phyloP scores from a whole-genome alignment of 78 protist genomes.

The Blattamonas nauphoetae region DNA sequence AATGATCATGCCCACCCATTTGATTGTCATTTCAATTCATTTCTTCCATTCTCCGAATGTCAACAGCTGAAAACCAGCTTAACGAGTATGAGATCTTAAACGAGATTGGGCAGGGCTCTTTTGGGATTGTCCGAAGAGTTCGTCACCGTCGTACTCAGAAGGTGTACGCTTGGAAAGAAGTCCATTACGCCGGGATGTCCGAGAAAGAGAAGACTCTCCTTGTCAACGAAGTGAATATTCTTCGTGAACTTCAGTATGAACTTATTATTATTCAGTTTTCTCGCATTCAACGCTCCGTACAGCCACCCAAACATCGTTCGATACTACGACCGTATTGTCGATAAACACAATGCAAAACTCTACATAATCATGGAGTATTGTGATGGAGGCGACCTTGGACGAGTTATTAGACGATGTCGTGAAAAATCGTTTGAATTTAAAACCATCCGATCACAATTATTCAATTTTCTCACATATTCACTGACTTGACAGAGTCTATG shows the following conservation, averaged over 20 bases:
- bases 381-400: conserved; percentile 77
- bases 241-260: conserved; percentile 42
- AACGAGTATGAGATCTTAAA: conserved; percentile 36
- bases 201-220: conserved; percentile 68
- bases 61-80: too few species aligned
- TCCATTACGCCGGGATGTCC: conserved; percentile 61
- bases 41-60: too few species aligned
- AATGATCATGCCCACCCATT: too few species aligned
- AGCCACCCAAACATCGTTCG: conserved; percentile 73
- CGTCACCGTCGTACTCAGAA: conserved; percentile 21
- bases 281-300: not conserved
- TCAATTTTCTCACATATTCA: not conserved
- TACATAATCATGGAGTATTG: conserved; percentile 80
- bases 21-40: too few species aligned
- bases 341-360: conserved; percentile 31
- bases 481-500: not conserved
- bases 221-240: conserved; percentile 72
- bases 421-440: conserved; percentile 6
- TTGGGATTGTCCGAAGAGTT: conserved; percentile 51
- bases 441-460: not conserved
- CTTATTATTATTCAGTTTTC: not conserved
- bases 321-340: conserved; percentile 65
- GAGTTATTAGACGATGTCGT: conserved; percentile 37
- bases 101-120: conserved; percentile 57
- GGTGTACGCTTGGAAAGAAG: conserved; percentile 69